A percentile compares a stretch with the other conserved stretches of the same genome.
Conservation (phyloP, 2,329 filamentous ascomycete species). For the Allantophomopsis lycopodina region DNA sequence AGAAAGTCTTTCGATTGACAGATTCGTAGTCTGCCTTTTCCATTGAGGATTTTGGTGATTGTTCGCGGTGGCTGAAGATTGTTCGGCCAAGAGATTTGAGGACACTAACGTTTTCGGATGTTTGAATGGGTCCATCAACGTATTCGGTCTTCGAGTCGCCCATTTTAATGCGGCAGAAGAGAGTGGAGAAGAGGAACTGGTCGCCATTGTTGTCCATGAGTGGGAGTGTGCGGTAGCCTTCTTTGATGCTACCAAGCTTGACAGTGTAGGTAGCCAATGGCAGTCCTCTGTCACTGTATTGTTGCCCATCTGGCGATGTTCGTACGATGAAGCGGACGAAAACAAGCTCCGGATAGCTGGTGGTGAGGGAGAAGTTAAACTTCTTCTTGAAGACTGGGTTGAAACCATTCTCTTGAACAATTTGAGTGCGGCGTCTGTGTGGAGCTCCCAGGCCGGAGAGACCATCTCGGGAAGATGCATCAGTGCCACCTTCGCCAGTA, state of each 20-base stretch:
- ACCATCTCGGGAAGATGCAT: slow-evolving; percentile 49
- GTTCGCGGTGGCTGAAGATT: slow-evolving; percentile 35
- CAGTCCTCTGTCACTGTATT: slow-evolving; percentile 45
- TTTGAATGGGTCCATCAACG: slow-evolving; percentile 29
- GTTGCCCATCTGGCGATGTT: slow-evolving; percentile 67
- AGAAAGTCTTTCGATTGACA: too few species aligned
- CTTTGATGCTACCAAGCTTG: slow-evolving; percentile 77
- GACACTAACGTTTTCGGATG: slow-evolving; percentile 32
- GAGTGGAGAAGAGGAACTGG: slow-evolving; percentile 84
- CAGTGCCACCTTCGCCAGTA: slow-evolving; percentile 48
- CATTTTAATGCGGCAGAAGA: slow-evolving; percentile 79
- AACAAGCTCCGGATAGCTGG: slow-evolving; percentile 86
- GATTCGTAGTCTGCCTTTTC: not conserved
- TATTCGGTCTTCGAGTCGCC: slow-evolving; percentile 42
- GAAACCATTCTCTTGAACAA: slow-evolving; percentile 81
- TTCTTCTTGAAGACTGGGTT: slow-evolving; percentile 77
- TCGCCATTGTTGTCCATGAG: slow-evolving; percentile 81
- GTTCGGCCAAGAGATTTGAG: slow-evolving; percentile 41
- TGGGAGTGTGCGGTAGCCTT: slow-evolving; percentile 86
- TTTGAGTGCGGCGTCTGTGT: slow-evolving; percentile 64
- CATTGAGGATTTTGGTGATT: slow-evolving; percentile 12
- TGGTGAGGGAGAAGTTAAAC: slow-evolving; percentile 71
- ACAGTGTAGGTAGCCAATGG: slow-evolving; percentile 82
- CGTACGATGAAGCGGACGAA: slow-evolving; percentile 91
- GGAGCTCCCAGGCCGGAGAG: slow-evolving; percentile 57